Percentiles rank a stretch among this genome's conserved stretches.
Conservation (phyloP, 2,329 filamentous ascomycete genomes). For the Exophiala sp. region DNA sequence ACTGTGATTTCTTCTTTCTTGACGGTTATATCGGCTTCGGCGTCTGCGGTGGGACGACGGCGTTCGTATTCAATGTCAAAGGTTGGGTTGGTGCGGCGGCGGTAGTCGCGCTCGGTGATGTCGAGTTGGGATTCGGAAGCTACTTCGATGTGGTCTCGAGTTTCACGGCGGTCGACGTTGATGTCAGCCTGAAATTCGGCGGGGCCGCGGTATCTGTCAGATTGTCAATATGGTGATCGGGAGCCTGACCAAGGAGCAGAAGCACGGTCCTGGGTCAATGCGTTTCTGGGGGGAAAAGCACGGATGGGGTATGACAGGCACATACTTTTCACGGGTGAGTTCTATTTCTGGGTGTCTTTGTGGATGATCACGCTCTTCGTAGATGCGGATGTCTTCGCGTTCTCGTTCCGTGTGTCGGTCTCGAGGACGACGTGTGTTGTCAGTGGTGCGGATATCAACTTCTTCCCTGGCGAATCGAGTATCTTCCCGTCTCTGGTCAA, state of each 20-base stretch:
- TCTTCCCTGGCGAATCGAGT: constrained; percentile 73
- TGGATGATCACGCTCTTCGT: constrained; percentile 33
- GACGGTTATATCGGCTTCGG: constrained; percentile 35
- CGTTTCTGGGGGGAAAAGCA: constrained; percentile 17
- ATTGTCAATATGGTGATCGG: constrained; percentile 26
- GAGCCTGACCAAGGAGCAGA: constrained; percentile 25
- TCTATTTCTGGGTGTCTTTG: constrained; percentile 47
- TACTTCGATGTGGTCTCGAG: constrained; percentile 35
- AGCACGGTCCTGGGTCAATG: constrained; percentile 27
- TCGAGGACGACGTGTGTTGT: constrained; percentile 59
- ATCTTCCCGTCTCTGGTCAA: constrained; percentile 86
- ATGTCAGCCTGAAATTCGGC: constrained; percentile 25
- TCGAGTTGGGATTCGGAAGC: constrained; percentile 49
- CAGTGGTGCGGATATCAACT: constrained; percentile 75
- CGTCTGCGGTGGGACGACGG: constrained; percentile 31
- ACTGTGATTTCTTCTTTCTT: constrained; percentile 48
- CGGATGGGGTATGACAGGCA: constrained; percentile 21
- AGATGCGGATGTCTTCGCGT: constrained; percentile 36
- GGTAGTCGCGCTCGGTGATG: constrained; percentile 60
- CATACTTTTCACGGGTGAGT: constrained; percentile 51
- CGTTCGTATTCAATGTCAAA: constrained; percentile 48
- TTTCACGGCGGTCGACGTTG: constrained; percentile 22
- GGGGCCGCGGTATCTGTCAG: constrained; percentile 26
- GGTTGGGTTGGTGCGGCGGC: constrained; percentile 57
- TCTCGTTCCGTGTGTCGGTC: constrained; percentile 50